These are phyloP conservation scores for Penicillium sclerotiorum DNA, from an alignment of 2,329 filamentous ascomycete species.

Conservation along the genomic window DNA sequence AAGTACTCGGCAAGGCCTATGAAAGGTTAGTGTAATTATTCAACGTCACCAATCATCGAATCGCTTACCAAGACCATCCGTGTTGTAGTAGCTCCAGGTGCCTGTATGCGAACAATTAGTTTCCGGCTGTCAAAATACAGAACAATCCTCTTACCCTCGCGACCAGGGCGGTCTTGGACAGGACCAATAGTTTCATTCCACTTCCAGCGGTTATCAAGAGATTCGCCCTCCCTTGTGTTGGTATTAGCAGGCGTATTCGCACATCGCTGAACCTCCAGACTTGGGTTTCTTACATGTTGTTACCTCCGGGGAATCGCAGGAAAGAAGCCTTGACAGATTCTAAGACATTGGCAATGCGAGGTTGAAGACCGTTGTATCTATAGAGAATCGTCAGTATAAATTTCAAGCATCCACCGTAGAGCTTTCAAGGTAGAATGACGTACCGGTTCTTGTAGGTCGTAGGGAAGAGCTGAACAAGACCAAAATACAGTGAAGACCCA, in stretches of 20 bases:
- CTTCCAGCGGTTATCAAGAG: slow-evolving; percentile 31
- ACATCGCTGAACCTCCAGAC: too few relatives aligned
- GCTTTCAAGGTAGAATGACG: too few relatives aligned
- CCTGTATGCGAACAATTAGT: not conserved
- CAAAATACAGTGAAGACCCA: slow-evolving; percentile 20
- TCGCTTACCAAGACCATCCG: slow-evolving; percentile 7
- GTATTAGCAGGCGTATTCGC: too few relatives aligned
- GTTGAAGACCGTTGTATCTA: slow-evolving; percentile 56
- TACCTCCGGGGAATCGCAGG: slow-evolving; percentile 66
- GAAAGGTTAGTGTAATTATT: not conserved
- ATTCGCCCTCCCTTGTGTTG: slow-evolving; percentile 27
- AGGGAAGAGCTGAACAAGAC: slow-evolving; percentile 22
- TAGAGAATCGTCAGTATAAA: not conserved
- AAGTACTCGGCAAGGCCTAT: slow-evolving; percentile 5
- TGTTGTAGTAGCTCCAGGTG: slow-evolving; percentile 7
- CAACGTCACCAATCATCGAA: not conserved
- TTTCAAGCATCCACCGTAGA: too few relatives aligned
- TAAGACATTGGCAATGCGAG: slow-evolving; percentile 58
- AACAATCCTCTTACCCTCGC: slow-evolving; percentile 38
- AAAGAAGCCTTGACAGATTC: slow-evolving; percentile 58
- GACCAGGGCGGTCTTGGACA: slow-evolving; percentile 52
- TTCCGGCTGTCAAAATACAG: not conserved
- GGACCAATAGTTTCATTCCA: slow-evolving; percentile 46
- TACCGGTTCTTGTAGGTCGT: slow-evolving; percentile 18
- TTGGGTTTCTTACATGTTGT: slow-evolving; percentile 57